Evolutionary conservation across 805 yeast genomes (phyloP), one percentile per base, ranked within the genome.

Genomic region (Saccharomycopsis javanensis): DNA sequence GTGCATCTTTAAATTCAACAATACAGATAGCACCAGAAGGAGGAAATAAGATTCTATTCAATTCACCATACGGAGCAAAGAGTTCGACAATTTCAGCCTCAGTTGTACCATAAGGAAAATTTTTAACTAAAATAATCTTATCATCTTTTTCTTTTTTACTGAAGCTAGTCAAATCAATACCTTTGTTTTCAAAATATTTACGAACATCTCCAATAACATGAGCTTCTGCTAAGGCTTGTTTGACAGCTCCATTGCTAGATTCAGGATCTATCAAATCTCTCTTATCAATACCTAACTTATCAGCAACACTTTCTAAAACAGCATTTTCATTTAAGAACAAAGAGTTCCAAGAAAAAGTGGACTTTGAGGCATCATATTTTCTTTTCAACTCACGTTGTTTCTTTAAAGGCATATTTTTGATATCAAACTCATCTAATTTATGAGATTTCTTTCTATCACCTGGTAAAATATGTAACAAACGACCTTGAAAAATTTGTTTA

Each of bases 181-280:
- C 96, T 67, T 85, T 85, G 25, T 75, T 71, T 68, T 89, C 96
- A 69, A 94, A 94, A 71, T 83, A 94, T 64, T 81, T 81, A 66
- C 96, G 80, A 11, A 94, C 96, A 69, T 86, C 94, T 50, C 91
- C 94, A 65, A 94, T 84, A 16, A 91, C 96, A 66, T 90, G 94
- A 1, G 97, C 95, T 72, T 94, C 99, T 0, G 99, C 98, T 61
- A 94, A 78, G 0, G 99, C 98, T 71, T 91, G 98, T 68, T 91
- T 88, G 13, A 94, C 98, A 1, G 96, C 97, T 55, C 96, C 86
- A 59, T 78, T 83, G 6, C 96, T 79, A 62, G 83, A 88, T 64
- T 88, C 86, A 0, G 97, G 92, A 69, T 94, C 95, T 60, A 94
- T 79, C 66, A 94, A 77, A 57, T 89, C 88, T 6, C 94, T 77